phyloP scores from a whole-genome alignment of 306 rosid genomes.

The Cucumis sativus region Cucumber_9930_V3 NC_026659.2:25907501-25908000 shows the following conservation, averaged over 20 bases:
- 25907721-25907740: too few relatives aligned
- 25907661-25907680: too few relatives aligned
- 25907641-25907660: too few relatives aligned
- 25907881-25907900: background rate
- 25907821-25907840: background rate
- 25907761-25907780: too few relatives aligned
- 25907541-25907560: too few relatives aligned
- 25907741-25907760: too few relatives aligned
- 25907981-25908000: background rate
- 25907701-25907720: too few relatives aligned
- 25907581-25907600: too few relatives aligned
- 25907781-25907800: background rate
- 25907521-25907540: background rate
- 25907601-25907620: too few relatives aligned
- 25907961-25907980: background rate
- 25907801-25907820: background rate
- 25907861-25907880: background rate
- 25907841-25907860: background rate
- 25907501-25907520: background rate
- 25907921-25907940: background rate
- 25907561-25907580: too few relatives aligned
- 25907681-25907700: too few relatives aligned
- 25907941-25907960: background rate
- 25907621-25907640: too few relatives aligned
- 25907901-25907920: slow-evolving; percentile 8